A percentile compares a stretch with the other conserved stretches of the same genome.
These are phyloP conservation scores for Mycosphaerella arachidis DNA, from an alignment of 2,329 filamentous ascomycete species.

Conservation along the genomic window DNA sequence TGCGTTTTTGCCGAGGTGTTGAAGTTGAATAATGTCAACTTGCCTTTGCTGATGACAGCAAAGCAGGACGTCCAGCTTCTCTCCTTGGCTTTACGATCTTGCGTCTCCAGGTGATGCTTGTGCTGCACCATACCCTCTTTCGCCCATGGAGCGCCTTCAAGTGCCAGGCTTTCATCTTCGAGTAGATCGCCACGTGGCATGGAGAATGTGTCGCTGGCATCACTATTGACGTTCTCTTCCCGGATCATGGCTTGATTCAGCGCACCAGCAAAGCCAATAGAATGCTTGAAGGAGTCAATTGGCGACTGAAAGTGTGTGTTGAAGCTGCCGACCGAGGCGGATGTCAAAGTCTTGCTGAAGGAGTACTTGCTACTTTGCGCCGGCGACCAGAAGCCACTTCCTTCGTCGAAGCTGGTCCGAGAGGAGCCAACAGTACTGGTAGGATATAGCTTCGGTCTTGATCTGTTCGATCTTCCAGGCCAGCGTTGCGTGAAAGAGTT, in stretches of 20 bases:
- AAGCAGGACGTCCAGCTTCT: conserved; percentile 94
- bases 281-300: conserved; percentile 75
- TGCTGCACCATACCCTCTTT: conserved; percentile 96
- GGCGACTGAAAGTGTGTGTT: conserved; percentile 61
- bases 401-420: conserved; percentile 89
- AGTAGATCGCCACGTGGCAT: conserved; percentile 50
- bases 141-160: conserved; percentile 93
- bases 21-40: conserved; percentile 92
- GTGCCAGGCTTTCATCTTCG: conserved; percentile 87
- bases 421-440: conserved; percentile 82
- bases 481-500: conserved; percentile 64
- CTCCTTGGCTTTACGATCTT: conserved; percentile 89
- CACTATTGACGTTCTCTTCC: conserved; percentile 60
- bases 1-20: conserved; percentile 58
- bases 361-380: conserved; percentile 88
- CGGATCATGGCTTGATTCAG: conserved; percentile 94
- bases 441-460: conserved; percentile 69
- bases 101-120: conserved; percentile 88
- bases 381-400: conserved; percentile 85
- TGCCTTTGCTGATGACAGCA: conserved; percentile 91
- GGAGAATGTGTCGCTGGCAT: conserved; percentile 31
- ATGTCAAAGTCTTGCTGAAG: conserved; percentile 81
- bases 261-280: conserved; percentile 95
- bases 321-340: conserved; percentile 88
- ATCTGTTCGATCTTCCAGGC: conserved; percentile 71